A percentile compares a stretch with the other conserved stretches of the same genome.
Conservation (phyloP, 352 stramenopile genomes). For the Phytophthora vignae region DNA sequence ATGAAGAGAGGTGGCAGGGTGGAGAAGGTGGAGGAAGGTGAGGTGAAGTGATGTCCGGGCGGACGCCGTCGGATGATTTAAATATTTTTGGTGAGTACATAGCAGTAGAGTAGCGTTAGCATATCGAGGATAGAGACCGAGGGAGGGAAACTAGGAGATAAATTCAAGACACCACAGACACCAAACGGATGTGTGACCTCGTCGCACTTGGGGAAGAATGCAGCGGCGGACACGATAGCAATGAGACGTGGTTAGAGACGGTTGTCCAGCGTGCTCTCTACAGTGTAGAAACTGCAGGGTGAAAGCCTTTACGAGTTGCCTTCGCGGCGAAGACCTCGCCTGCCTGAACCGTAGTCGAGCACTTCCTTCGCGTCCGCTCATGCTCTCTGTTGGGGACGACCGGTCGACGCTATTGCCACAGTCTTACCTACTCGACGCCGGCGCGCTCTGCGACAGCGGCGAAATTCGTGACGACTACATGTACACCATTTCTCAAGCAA, state of each 20-base stretch:
- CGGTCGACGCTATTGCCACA: slow-evolving; percentile 21
- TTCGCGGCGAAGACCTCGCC: not conserved
- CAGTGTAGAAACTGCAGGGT: not conserved
- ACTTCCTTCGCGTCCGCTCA: slow-evolving; percentile 1
- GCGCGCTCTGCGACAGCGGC: not conserved
- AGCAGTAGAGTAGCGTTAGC: slow-evolving; percentile 40
- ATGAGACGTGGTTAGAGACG: not conserved
- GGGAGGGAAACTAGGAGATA: slow-evolving; percentile 1
- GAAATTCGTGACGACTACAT: slow-evolving; percentile 3
- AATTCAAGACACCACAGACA: slow-evolving; percentile 37
- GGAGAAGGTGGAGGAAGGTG: not conserved
- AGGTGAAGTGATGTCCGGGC: slow-evolving; percentile 2
- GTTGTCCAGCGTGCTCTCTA: not conserved
- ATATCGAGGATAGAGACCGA: slow-evolving; percentile 25
- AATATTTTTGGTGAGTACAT: slow-evolving; percentile 37
- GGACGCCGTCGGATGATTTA: slow-evolving; percentile 32
- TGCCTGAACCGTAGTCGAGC: too few species aligned
- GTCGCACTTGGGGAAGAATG: not conserved
- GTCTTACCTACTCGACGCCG: slow-evolving; percentile 18
- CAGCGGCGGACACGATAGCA: not conserved
- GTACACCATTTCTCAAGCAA: too few species aligned
- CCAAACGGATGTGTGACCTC: not conserved
- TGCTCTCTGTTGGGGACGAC: slow-evolving; percentile 13
- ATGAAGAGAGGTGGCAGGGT: not conserved
- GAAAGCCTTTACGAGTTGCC: slow-evolving; percentile 8